Evolutionary conservation across 805 yeast species (phyloP).

Genomic region (Maudiozyma serrabonitensis): DNA sequence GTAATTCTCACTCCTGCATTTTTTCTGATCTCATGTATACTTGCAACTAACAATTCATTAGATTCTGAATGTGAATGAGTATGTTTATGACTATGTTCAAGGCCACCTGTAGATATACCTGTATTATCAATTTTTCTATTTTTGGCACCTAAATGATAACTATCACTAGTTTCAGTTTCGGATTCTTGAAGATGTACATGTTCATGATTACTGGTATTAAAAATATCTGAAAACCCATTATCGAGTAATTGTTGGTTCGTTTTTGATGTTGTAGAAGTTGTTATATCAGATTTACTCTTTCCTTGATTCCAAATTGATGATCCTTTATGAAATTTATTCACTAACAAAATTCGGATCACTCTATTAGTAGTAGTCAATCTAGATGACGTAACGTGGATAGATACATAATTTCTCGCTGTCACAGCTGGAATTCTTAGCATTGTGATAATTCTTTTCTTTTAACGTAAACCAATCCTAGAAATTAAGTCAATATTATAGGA

Average conservation of each 20-base stretch:
- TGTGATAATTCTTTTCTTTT: too few relatives aligned
- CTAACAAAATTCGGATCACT: not conserved
- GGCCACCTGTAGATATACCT: constrained; percentile 15
- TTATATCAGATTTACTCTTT: not conserved
- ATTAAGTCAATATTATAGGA: too few relatives aligned
- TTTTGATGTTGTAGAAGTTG: not conserved
- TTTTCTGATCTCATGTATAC: constrained; percentile 36
- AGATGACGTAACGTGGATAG: not conserved
- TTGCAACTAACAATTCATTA: constrained; percentile 28
- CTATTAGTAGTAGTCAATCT: not conserved
- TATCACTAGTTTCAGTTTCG: constrained; percentile 35
- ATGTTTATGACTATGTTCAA: constrained; percentile 20
- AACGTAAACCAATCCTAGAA: too few relatives aligned
- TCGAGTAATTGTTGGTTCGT: not conserved
- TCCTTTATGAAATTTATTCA: not conserved
- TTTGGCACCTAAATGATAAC: constrained; percentile 29
- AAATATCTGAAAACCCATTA: constrained; percentile 9
- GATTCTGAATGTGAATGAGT: constrained; percentile 29
- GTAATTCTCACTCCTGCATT: constrained; percentile 91
- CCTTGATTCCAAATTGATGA: not conserved
- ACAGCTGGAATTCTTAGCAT: not conserved
- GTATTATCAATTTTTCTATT: constrained; percentile 8
- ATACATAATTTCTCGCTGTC: not conserved
- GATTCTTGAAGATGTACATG: constrained; percentile 36
- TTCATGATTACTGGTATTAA: constrained; percentile 20